Percentiles rank a stretch among this genome's conserved stretches.
phyloP scores from a whole-genome alignment of 768 basidiomycete genomes.

The Filobasidium wieringae region DNA sequence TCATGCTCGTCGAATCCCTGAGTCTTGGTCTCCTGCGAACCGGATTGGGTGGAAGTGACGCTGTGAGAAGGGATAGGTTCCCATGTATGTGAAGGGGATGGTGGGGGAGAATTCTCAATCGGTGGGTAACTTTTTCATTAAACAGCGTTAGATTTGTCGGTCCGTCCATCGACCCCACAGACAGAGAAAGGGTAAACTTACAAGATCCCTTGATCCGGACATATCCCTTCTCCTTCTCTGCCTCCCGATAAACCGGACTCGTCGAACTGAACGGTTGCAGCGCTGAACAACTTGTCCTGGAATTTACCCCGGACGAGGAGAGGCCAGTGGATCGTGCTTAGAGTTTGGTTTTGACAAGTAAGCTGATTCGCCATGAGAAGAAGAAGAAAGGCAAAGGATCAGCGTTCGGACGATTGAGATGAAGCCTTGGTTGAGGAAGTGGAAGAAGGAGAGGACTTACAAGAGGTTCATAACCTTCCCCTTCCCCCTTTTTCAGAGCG shows the following conservation, averaged over 20 bases:
- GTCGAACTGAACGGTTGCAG: conserved; percentile 11
- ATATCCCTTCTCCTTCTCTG: background rate
- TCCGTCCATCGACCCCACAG: background rate
- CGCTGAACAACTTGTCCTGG: conserved; percentile 23
- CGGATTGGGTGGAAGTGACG: background rate
- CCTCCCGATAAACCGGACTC: no score
- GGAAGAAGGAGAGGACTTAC: conserved; percentile 17
- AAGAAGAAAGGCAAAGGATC: background rate
- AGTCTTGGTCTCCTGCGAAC: background rate
- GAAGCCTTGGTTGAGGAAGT: background rate
- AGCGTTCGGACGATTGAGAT: no score
- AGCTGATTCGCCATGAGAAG: conserved; percentile 15
- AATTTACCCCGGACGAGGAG: conserved; percentile 27
- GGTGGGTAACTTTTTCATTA: background rate
- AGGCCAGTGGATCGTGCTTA: conserved; percentile 30
- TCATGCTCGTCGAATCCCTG: background rate
- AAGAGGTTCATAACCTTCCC: conserved; percentile 18
- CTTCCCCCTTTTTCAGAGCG: conserved; percentile 16
- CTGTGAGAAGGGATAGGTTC: background rate
- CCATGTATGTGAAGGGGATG: background rate
- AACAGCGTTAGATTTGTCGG: background rate
- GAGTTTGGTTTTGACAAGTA: conserved; percentile 24
- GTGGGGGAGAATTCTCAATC: background rate
- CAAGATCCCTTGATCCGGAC: background rate
- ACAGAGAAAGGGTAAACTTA: background rate